Evolutionary conservation across 2,329 filamentous ascomycete genomes (phyloP).

Genomic region (Camillea tinctor): DNA sequence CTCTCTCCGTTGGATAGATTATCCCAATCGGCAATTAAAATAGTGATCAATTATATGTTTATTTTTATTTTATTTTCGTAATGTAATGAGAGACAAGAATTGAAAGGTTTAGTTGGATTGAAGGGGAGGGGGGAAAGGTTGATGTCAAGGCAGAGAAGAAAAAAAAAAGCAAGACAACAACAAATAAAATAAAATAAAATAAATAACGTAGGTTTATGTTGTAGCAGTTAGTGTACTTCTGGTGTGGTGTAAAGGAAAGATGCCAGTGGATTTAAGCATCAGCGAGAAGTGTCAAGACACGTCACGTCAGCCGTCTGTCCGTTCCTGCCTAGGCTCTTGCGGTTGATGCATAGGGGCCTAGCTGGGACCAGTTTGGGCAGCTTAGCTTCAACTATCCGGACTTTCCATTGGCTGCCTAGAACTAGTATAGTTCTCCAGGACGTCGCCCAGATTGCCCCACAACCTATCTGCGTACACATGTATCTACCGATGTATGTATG

Average conservation of each 20-base stretch:
- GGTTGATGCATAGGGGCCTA: conserved; percentile 2
- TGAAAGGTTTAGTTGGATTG: not conserved
- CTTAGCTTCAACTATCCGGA: not conserved
- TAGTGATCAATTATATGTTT: not conserved
- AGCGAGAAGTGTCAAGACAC: conserved; percentile 15
- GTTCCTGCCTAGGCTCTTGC: not conserved
- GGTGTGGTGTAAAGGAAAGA: not conserved
- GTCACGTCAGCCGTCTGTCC: conserved; percentile 15
- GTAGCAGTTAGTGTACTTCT: not conserved
- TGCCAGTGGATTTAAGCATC: conserved; percentile 2
- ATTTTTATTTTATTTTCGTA: not conserved
- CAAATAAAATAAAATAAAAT: not conserved
- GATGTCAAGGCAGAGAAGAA: not conserved
- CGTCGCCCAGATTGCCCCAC: too few species aligned
- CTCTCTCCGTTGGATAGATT: too few species aligned
- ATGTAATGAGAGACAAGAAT: not conserved
- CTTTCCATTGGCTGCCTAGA: not conserved
- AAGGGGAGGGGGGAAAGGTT: not conserved
- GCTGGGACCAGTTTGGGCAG: not conserved
- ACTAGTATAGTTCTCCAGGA: not conserved
- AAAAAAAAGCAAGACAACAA: not conserved
- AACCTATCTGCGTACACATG: not conserved
- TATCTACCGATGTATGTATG: not conserved
- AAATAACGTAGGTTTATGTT: not conserved
- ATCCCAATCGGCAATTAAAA: not conserved